Percentiles rank a stretch among this genome's conserved stretches.
Conservation (phyloP, 169 alveolate species). For the Theileria annulata region DNA sequence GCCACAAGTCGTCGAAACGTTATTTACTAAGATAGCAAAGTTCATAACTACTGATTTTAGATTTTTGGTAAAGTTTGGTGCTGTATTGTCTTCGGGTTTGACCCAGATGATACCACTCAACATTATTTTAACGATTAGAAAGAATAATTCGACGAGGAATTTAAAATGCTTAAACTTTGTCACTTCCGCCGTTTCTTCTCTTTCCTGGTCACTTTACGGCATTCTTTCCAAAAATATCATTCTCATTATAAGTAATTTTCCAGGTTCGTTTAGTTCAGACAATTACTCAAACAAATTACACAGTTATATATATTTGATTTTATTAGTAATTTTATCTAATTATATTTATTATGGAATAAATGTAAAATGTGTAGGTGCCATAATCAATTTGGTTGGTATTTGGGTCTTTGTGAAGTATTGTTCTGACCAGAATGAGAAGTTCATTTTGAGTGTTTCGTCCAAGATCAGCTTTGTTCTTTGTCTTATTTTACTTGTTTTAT, state of each 20-base stretch:
- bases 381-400: slow-evolving; percentile 33
- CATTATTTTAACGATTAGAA: slow-evolving; percentile 62
- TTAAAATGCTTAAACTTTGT: slow-evolving; percentile 65
- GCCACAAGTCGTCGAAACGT: not conserved
- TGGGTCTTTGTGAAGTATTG: slow-evolving; percentile 45
- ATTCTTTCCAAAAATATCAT: slow-evolving; percentile 55
- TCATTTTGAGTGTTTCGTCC: slow-evolving; percentile 28
- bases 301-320: slow-evolving; percentile 4
- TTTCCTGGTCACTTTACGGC: slow-evolving; percentile 74
- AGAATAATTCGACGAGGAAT: slow-evolving; percentile 67
- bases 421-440: slow-evolving; percentile 39
- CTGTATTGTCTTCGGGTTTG: slow-evolving; percentile 67
- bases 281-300: not conserved
- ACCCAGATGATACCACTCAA: slow-evolving; percentile 71
- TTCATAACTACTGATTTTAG: slow-evolving; percentile 50
- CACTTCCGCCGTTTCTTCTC: slow-evolving; percentile 65
- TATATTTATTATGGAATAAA: not conserved
- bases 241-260: slow-evolving; percentile 64
- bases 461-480: slow-evolving; percentile 26
- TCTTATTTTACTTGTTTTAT: slow-evolving; percentile 11
- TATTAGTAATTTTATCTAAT: not conserved
- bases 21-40: slow-evolving; percentile 11
- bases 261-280: slow-evolving; percentile 50
- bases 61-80: slow-evolving; percentile 55
- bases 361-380: slow-evolving; percentile 27